phyloP scores from a whole-genome alignment of 495 filamentous ascomycete species.

The Trichoderma orchidacearum region DNA sequence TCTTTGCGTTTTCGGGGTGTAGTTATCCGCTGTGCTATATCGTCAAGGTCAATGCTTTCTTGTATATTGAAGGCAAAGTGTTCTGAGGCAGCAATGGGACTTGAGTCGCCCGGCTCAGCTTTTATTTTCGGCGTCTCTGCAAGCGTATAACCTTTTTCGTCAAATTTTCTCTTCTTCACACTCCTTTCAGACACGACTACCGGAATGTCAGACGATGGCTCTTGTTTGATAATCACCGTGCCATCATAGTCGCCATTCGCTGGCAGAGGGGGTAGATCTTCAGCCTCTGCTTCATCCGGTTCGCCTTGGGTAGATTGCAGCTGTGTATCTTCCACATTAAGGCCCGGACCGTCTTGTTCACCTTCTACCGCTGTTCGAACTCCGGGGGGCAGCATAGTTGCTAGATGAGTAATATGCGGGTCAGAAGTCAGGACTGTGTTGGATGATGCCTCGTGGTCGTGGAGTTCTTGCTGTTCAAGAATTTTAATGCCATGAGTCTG shows the following conservation, averaged over 20 bases:
- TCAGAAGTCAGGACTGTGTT: not conserved
- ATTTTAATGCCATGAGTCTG: constrained; percentile 8
- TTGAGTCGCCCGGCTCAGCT: constrained; percentile 3
- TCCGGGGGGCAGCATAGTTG: not conserved
- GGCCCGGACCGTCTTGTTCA: not conserved
- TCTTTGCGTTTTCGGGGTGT: constrained; percentile 46
- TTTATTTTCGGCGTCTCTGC: constrained; percentile 14
- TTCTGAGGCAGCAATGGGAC: constrained; percentile 5
- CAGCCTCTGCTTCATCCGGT: not conserved
- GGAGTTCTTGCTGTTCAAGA: not conserved
- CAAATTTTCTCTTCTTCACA: constrained; percentile 26
- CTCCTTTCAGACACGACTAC: constrained; percentile 28
- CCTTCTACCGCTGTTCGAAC: not conserved
- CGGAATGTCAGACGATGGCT: constrained; percentile 29
- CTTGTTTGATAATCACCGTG: constrained; percentile 19
- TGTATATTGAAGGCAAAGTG: constrained; percentile 19
- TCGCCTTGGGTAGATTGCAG: constrained; percentile 1
- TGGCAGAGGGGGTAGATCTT: constrained; percentile 15
- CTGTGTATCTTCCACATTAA: not conserved
- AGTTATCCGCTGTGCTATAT: constrained; percentile 42
- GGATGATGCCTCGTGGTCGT: not conserved
- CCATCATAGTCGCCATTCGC: not conserved
- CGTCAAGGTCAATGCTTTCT: constrained; percentile 63
- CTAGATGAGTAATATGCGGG: not conserved
- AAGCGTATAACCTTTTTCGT: constrained; percentile 1